These are phyloP conservation scores for Luvunga scandens DNA, from an alignment of 345 rosid species.

Conservation along the genomic window DNA sequence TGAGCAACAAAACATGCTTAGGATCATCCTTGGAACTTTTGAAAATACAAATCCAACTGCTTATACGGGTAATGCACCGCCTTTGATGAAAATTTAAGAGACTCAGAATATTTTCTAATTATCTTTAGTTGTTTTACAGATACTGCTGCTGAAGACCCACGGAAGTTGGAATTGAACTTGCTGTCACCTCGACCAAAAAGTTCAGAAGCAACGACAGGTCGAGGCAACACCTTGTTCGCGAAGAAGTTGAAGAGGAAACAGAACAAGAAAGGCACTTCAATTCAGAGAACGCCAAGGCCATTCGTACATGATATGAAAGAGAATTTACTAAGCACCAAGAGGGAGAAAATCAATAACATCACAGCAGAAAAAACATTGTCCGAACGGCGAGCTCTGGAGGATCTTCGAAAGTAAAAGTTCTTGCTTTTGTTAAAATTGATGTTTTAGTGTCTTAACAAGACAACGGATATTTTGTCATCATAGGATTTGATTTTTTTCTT, in stretches of 20 bases:
- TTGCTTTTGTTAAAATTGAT: not conserved
- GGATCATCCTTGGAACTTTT: not conserved
- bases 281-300: conserved; percentile 20
- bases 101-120: not conserved
- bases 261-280: conserved; percentile 4
- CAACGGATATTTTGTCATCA: too few species aligned
- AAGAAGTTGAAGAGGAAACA: conserved; percentile 15
- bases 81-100: not conserved
- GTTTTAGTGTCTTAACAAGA: too few species aligned
- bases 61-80: conserved; percentile 12
- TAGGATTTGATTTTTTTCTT: too few species aligned
- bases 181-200: conserved; percentile 7
- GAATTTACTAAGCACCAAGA: conserved; percentile 20
- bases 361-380: conserved; percentile 21
- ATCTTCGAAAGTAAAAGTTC: conserved; percentile 20
- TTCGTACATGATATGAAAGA: conserved; percentile 28
- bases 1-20: not conserved
- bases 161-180: conserved; percentile 6
- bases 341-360: conserved; percentile 3
- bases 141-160: conserved; percentile 8
- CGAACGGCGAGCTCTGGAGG: conserved; percentile 30
- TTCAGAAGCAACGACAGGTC: not conserved
- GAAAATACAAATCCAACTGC: conserved; percentile 2
- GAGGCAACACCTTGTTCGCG: not conserved
- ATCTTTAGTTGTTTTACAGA: conserved; percentile 14